Evolutionary conservation across 192 early-diverging fungal genomes (phyloP).

Genomic region (Jimgerdemannia flammicorona): DNA sequence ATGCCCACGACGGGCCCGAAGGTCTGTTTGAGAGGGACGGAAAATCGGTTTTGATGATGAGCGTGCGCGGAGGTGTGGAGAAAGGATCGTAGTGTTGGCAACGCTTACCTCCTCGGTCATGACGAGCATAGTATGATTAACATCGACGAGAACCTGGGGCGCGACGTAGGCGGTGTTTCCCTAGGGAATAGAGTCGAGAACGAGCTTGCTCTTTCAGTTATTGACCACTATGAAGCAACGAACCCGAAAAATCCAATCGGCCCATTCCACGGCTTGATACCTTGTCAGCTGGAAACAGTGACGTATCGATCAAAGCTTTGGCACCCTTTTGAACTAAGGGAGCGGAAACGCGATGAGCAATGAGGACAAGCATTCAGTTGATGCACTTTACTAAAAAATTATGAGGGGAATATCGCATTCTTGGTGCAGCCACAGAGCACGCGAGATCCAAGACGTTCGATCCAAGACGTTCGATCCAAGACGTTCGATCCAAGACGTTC

Average conservation of each 20-base stretch:
- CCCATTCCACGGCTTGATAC: conserved; percentile 2
- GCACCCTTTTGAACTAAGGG: conserved; percentile 60
- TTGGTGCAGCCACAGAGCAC: too few species aligned
- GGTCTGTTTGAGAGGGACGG: conserved; percentile 20
- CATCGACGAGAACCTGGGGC: conserved; percentile 73
- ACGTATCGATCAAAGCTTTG: conserved; percentile 53
- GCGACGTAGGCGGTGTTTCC: conserved; percentile 62
- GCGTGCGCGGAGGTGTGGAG: not conserved
- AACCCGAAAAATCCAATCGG: too few species aligned
- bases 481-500: too few species aligned
- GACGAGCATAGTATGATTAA: conserved; percentile 68
- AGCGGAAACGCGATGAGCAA: not conserved
- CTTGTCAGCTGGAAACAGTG: conserved; percentile 54
- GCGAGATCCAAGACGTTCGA: too few species aligned
- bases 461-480: too few species aligned
- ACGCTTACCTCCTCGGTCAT: conserved; percentile 66
- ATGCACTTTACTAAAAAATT: not conserved
- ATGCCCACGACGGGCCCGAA: conserved; percentile 83
- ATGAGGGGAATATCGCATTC: too few species aligned
- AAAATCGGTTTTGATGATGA: not conserved
- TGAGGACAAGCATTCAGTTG: not conserved
- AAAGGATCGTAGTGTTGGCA: not conserved
- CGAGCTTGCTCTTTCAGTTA: too few species aligned
- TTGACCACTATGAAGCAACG: too few species aligned
- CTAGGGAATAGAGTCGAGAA: conserved; percentile 2